Percentiles rank a stretch among this genome's conserved stretches.
Conservation (phyloP, 768 basidiomycete species). For the Lentinula guzmanii region DNA sequence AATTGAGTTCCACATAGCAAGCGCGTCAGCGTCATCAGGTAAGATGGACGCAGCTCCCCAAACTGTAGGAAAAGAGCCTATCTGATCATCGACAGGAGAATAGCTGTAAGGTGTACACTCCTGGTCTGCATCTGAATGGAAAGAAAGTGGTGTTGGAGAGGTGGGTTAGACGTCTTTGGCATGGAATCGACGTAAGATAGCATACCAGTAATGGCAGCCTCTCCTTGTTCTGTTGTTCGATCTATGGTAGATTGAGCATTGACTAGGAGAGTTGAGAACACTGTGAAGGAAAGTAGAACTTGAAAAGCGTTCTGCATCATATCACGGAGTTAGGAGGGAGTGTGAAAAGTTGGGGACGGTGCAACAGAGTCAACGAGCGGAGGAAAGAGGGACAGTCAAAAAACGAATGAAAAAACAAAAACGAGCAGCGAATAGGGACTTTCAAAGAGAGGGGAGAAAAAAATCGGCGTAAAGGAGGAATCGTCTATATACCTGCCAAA, state of each 20-base stretch:
- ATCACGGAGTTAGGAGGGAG: background rate
- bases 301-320: background rate
- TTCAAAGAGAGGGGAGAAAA: background rate
- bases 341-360: background rate
- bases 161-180: background rate
- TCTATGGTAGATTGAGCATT: background rate
- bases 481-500: too few species aligned
- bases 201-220: conserved; percentile 1
- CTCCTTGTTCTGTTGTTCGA: background rate
- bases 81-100: background rate
- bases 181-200: background rate
- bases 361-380: background rate
- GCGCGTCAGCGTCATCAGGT: background rate
- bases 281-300: background rate
- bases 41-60: background rate
- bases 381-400: background rate
- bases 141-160: too few species aligned
- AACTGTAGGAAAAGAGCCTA: background rate
- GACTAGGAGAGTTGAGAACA: background rate
- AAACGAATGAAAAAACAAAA: too few species aligned
- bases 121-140: background rate
- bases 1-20: conserved; percentile 4
- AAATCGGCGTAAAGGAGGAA: background rate
- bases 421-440: too few species aligned
- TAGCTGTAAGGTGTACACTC: conserved; percentile 5